Base-by-base conservation (phyloP, 2,329 filamentous ascomycete genomes). In the Penicillium palitans region DNA sequence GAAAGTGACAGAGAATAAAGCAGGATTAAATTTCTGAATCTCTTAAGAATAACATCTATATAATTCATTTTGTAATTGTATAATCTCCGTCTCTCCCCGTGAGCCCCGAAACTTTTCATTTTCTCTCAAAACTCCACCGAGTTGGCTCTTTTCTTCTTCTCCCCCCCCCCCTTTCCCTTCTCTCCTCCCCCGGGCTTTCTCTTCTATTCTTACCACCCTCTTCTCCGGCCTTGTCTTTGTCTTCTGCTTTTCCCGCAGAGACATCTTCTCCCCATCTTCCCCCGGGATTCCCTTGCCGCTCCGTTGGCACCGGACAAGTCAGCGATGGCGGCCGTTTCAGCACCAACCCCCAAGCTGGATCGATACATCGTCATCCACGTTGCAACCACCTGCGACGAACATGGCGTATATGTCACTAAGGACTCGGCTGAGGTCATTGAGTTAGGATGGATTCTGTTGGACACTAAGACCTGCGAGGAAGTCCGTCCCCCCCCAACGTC, bases 401-500 rank as follows among this genome's bases (percentile, higher is more conserved):
- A 99, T 79, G 95, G 95, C 63, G 95, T 99, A 66, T 99, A 99
- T 78, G 95, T 99, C 59, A 99, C 95, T 60, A 98, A 98, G 80
- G 95, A 99, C 79, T 98, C 95, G 59, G 95, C 95, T 62, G 95
- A 99, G 81, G 95, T 99, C 67, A 99, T 99, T 78, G 95, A 99
- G 84, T 85, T 99, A 74, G 95, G 93, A 64, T 99, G 95, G 95
- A 96, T 98, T 73, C 81, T 99, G 72, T 84, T 97, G 63, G 93
- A 97, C 75, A 89, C 91, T 66, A 95, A 93, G 81, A 89, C 86
- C 64, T 90, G 92, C 70, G 93, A 97, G 70, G 93, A 97, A 89
- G 93, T 96, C 82, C 79, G 86, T 47, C 39, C 42, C 48, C 41
- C 52, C 56, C 53, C 52, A 61, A 55, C 47, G 13, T 33, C 55